Conservation (phyloP, 768 basidiomycete genomes). For the Leccinellum luteum region DNA sequence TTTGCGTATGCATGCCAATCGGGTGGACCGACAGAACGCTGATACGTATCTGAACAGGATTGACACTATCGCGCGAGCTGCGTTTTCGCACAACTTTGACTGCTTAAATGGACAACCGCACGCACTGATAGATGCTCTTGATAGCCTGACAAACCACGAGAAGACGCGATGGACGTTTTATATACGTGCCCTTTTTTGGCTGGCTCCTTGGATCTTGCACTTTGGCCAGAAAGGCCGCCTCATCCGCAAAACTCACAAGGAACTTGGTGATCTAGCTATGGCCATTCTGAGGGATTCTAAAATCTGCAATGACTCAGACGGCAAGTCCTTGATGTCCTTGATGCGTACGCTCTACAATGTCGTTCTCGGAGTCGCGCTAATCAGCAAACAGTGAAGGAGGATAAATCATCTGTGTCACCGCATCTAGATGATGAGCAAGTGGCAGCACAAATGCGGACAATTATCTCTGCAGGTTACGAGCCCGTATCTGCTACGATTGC, state of each 20-base stretch:
- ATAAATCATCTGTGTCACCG: conserved; percentile 38
- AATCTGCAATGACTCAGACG: conserved; percentile 39
- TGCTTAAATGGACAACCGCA: conserved; percentile 51
- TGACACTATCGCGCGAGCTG: conserved; percentile 59
- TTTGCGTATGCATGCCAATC: conserved; percentile 48
- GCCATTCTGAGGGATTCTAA: conserved; percentile 57
- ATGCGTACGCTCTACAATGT: conserved; percentile 41
- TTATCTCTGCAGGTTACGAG: conserved; percentile 56
- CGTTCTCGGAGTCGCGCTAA: conserved; percentile 4
- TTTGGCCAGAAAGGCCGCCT: conserved; percentile 58
- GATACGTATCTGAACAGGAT: conserved; percentile 35
- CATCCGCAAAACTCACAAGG: conserved; percentile 52
- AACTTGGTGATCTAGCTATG: conserved; percentile 50
- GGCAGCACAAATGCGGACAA: conserved; percentile 59
- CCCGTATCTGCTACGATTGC: conserved; percentile 36
- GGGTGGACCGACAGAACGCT: background rate
- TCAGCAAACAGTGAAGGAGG: conserved; percentile 37
- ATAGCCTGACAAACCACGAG: conserved; percentile 60
- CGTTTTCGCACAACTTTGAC: conserved; percentile 60
- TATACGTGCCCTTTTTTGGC: conserved; percentile 62
- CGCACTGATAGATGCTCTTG: conserved; percentile 49
- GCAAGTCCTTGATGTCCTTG: conserved; percentile 49
- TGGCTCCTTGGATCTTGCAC: conserved; percentile 52
- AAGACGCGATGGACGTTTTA: conserved; percentile 58
- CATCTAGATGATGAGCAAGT: conserved; percentile 48